A percentile compares a stretch with the other conserved stretches of the same genome.
phyloP scores from a whole-genome alignment of 495 filamentous ascomycete species.

The Friedmanniomyces endolithicus region DNA sequence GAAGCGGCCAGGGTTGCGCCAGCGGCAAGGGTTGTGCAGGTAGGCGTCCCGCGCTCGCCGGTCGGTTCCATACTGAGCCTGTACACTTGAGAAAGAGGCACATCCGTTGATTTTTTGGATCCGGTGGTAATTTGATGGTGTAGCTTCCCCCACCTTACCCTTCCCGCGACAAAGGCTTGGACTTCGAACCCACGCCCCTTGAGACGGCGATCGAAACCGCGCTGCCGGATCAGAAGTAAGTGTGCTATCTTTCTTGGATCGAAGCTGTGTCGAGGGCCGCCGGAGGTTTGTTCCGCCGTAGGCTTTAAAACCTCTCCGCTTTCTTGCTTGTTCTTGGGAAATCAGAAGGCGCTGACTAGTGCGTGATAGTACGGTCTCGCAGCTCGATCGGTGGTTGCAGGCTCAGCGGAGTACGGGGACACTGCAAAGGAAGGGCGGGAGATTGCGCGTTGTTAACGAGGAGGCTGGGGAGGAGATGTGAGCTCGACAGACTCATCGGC shows the following conservation, averaged over 20 bases:
- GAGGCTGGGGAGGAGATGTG: constrained; percentile 1
- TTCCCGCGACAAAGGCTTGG: background rate
- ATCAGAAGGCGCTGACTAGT: background rate
- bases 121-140: background rate
- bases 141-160: constrained; percentile 10
- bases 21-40: constrained; percentile 13
- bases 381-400: constrained; percentile 11
- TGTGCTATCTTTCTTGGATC: background rate
- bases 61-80: constrained; percentile 9
- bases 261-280: too few species aligned
- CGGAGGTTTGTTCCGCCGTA: too few species aligned
- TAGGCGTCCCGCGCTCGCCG: constrained; percentile 5
- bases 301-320: too few species aligned
- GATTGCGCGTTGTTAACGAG: constrained; percentile 9
- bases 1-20: constrained; percentile 1
- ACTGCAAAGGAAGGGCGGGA: constrained; percentile 3
- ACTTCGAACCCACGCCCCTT: constrained; percentile 6
- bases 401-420: constrained; percentile 7
- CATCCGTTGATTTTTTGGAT: constrained; percentile 6
- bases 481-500: too few species aligned
- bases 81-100: background rate
- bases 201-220: constrained; percentile 13
- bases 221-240: constrained; percentile 13
- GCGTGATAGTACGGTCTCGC: constrained; percentile 4
- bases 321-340: too few species aligned